Percentiles rank a stretch among this genome's conserved stretches.
These are phyloP conservation scores for Gryganskiella cystojenkinii DNA, from an alignment of 192 early-diverging fungal species.

Conservation along the genomic window DNA sequence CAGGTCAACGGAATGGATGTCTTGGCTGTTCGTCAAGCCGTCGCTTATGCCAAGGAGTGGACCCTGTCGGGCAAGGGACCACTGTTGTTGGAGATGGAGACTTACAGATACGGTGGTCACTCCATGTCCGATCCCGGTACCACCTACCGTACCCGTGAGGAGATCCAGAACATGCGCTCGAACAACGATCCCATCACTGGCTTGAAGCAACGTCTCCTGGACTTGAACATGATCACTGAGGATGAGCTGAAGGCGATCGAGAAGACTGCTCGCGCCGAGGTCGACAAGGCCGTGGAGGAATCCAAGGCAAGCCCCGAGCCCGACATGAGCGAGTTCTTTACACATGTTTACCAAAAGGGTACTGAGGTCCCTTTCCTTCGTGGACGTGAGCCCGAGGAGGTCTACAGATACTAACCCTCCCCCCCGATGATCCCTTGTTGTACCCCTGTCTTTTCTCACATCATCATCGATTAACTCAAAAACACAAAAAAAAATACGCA, in stretches of 20 bases:
- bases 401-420: conserved; percentile 40
- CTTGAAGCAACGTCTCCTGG: conserved; percentile 85
- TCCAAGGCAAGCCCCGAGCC: conserved; percentile 87
- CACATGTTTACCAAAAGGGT: conserved; percentile 86
- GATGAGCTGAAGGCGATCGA: conserved; percentile 94
- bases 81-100: conserved; percentile 94
- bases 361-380: conserved; percentile 77
- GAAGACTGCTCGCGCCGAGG: conserved; percentile 86
- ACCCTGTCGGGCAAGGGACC: conserved; percentile 86
- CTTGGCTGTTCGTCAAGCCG: conserved; percentile 88
- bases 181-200: conserved; percentile 95
- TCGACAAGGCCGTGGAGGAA: conserved; percentile 87
- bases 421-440: background rate
- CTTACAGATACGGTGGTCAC: conserved; percentile 99
- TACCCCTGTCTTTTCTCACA: no score
- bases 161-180: conserved; percentile 98
- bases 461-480: no score
- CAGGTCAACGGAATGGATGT: conserved; percentile 93
- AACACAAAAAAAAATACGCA: background rate
- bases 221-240: conserved; percentile 76
- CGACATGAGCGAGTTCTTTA: conserved; percentile 73
- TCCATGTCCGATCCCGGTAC: conserved; percentile 99
- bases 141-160: conserved; percentile 98
- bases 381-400: conserved; percentile 86
- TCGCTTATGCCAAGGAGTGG: conserved; percentile 87